These are phyloP conservation scores for Panus rudis DNA, from an alignment of 768 basidiomycete species.

Conservation along the genomic window DNA sequence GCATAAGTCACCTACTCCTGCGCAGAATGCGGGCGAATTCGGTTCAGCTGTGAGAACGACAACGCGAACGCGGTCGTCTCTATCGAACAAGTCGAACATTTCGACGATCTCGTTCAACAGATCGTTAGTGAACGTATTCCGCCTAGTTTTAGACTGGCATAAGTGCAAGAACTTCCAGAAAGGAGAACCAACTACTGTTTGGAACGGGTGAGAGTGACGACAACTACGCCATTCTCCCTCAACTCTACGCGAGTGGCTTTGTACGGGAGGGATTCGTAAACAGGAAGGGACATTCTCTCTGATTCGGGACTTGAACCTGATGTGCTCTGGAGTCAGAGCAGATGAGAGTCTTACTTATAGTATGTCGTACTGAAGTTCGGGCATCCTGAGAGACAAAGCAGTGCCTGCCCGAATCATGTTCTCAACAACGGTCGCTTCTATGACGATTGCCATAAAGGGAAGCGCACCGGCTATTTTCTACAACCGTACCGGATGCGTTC, in stretches of 20 bases:
- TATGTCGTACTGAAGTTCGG: no score
- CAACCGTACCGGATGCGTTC: no score
- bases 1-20: slow-evolving; percentile 34
- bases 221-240: slow-evolving; percentile 36
- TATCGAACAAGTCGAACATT: slow-evolving; percentile 40
- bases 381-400: no score
- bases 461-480: no score
- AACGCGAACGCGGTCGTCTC: slow-evolving; percentile 45
- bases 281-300: no score
- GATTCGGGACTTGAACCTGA: no score
- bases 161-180: not conserved
- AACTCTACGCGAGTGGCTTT: slow-evolving; percentile 36
- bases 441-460: no score
- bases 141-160: slow-evolving; percentile 23
- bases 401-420: no score
- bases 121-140: slow-evolving; percentile 34
- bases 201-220: slow-evolving; percentile 40
- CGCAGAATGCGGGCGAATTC: slow-evolving; percentile 45
- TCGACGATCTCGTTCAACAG: slow-evolving; percentile 34
- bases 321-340: no score
- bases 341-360: no score
- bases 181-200: slow-evolving; percentile 32
- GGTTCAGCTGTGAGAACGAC: slow-evolving; percentile 47
- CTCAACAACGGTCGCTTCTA: no score
- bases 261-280: slow-evolving; percentile 24